Evolutionary conservation across 2,329 filamentous ascomycete species (phyloP), one percentile per base, ranked within the genome.

Genomic region (Fusarium keratoplasticum): DNA sequence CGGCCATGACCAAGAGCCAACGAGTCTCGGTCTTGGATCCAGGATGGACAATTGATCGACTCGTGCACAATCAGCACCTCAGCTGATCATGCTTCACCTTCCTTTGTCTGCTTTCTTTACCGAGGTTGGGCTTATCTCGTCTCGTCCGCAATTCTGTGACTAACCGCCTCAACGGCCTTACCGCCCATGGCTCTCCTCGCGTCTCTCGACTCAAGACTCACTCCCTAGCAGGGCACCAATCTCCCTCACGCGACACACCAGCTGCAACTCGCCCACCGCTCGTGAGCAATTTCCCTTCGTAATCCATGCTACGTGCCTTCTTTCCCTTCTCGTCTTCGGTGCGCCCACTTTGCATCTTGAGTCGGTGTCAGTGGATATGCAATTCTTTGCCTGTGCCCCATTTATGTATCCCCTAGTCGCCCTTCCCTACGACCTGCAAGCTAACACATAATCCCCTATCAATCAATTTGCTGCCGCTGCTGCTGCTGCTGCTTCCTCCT

Each of bases 91-190:
- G 9, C 16, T 35, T 16, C 22, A 20, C 20, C 10, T 22, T 35
- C 25, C 59, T 38, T 25, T 40, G n/a, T 52, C 31, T 31, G 35
- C 35, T 40, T 25, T 60, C 47, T 70, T 75, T 67, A 70, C 72
- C 72, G 69, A 74, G 72, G 69, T 42, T 66, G 63, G 66, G 71
- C 72, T 75, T 72, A 75, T 74, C 72, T 75, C 36, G 38, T 55
- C 47, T 50, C 59, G 29, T 71, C 50, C 20, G 47, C 71, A 66
- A 69, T 65, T 47, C 20, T 38, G 62, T 36, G 61, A 64, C 52
- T 59, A 64, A 58, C 61, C 60, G 50, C 29, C 50, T 47, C 33
- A 22, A 47, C 27, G 36, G 33, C 52, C 33, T 73, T 75, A 72
- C 72, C 72, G 66, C 72, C 57, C 59, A 66, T 25, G 42, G 47